phyloP scores from a whole-genome alignment of 352 stramenopile species.

The Pythium dissotocum region DNA sequence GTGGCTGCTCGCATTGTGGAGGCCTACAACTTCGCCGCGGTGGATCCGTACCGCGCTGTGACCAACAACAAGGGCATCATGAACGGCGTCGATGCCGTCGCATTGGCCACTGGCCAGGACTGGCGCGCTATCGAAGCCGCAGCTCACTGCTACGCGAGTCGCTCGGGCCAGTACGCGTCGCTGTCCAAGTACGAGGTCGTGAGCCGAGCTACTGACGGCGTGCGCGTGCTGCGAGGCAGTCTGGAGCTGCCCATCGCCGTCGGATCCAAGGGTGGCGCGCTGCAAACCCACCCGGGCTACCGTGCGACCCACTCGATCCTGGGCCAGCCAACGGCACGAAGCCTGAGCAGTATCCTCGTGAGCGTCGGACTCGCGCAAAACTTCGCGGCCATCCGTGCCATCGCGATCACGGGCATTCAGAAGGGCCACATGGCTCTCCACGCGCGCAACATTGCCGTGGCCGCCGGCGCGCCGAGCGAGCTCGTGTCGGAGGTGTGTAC shows the following conservation, averaged over 20 bases:
- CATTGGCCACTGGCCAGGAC: conserved; percentile 82
- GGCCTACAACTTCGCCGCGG: conserved; percentile 82
- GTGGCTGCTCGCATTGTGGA: conserved; percentile 81
- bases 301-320: conserved; percentile 76
- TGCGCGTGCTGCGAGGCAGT: conserved; percentile 58
- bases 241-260: conserved; percentile 82
- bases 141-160: conserved; percentile 80
- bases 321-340: conserved; percentile 59
- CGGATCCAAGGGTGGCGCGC: conserved; percentile 77
- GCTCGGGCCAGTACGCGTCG: conserved; percentile 76
- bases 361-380: conserved; percentile 87
- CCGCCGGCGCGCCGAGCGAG: conserved; percentile 72
- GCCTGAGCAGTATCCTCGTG: conserved; percentile 69
- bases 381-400: conserved; percentile 81
- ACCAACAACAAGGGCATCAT: conserved; percentile 92
- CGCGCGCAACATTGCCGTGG: conserved; percentile 83
- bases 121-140: conserved; percentile 84
- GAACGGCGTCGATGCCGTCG: conserved; percentile 84
- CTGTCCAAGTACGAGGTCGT: conserved; percentile 75
- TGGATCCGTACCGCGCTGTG: conserved; percentile 83
- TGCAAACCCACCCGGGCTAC: conserved; percentile 84
- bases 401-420: conserved; percentile 87
- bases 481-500: conserved; percentile 83
- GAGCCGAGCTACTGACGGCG: conserved; percentile 33
- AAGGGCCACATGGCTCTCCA: conserved; percentile 88